Percentiles rank a stretch among this genome's conserved stretches.
These are phyloP conservation scores for Monilinia laxa DNA, from an alignment of 2,329 filamentous ascomycete genomes.

Conservation along the genomic window DNA sequence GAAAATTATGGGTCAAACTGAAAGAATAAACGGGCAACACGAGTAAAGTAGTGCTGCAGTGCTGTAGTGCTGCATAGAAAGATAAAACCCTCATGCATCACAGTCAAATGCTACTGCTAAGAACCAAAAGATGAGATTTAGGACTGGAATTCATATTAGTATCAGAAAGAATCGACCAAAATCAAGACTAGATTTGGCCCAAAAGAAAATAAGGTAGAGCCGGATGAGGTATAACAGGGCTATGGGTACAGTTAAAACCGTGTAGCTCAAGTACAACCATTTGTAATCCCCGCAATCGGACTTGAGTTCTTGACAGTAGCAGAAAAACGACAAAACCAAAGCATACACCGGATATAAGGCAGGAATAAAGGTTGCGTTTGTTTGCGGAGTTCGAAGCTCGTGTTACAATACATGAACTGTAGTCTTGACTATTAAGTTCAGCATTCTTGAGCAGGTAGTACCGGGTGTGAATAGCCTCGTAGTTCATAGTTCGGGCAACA, in stretches of 20 bases:
- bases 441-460: neutral
- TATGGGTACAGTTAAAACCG: neutral
- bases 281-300: neutral
- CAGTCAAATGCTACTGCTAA: neutral
- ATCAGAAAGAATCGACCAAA: too few species aligned
- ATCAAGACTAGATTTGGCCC: too few species aligned
- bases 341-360: neutral
- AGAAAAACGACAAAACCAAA: neutral
- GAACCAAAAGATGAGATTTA: neutral
- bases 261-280: neutral
- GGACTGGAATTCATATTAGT: neutral
- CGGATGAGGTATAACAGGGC: too few species aligned
- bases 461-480: neutral
- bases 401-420: neutral
- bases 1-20: neutral
- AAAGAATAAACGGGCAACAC: neutral
- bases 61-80: neutral
- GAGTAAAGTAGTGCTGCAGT: neutral
- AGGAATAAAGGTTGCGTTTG: neutral
- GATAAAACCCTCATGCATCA: too few species aligned
- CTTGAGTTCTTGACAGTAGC: neutral
- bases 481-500: neutral
- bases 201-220: neutral
- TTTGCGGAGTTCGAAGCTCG: neutral
- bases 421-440: neutral